phyloP scores from a whole-genome alignment of 805 yeast genomes.

The Yamadazyma tumulicola region DNA sequence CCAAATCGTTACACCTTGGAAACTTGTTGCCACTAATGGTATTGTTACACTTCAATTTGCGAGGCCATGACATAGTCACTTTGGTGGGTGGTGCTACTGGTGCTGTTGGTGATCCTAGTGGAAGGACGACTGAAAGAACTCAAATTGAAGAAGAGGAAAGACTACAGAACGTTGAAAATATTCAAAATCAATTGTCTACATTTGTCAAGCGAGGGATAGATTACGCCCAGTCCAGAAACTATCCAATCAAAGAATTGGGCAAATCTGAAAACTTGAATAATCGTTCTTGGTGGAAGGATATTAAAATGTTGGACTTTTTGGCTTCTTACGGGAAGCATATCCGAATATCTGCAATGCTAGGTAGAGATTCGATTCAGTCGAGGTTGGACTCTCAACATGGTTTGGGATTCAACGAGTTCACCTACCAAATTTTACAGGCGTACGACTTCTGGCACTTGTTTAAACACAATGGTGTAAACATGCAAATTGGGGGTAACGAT shows the following conservation, averaged over 20 bases:
- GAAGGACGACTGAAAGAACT: slow-evolving; percentile 72
- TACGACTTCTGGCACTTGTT: slow-evolving; percentile 86
- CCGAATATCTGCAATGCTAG: slow-evolving; percentile 81
- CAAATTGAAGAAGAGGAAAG: slow-evolving; percentile 53
- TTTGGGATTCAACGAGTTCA: slow-evolving; percentile 88
- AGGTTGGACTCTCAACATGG: slow-evolving; percentile 70
- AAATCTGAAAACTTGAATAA: slow-evolving; percentile 54
- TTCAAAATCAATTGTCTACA: slow-evolving; percentile 55
- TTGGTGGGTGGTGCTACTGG: slow-evolving; percentile 96
- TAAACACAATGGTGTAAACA: slow-evolving; percentile 51
- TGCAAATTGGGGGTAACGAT: slow-evolving; percentile 95
- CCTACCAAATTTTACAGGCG: slow-evolving; percentile 91
- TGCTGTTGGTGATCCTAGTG: slow-evolving; percentile 94
- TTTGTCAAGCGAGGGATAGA: slow-evolving; percentile 61
- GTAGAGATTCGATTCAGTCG: slow-evolving; percentile 80
- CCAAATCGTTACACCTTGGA: slow-evolving; percentile 84
- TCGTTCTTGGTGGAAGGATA: slow-evolving; percentile 78
- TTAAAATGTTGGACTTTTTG: slow-evolving; percentile 74
- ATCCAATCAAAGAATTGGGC: slow-evolving; percentile 34
- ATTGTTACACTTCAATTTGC: slow-evolving; percentile 72
- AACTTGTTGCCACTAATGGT: slow-evolving; percentile 85
- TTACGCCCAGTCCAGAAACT: slow-evolving; percentile 55
- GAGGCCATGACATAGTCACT: slow-evolving; percentile 84
- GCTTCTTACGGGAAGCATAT: slow-evolving; percentile 73
- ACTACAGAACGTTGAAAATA: slow-evolving; percentile 52